These are phyloP conservation scores for Escallonia rubra DNA, from an alignment of 129 eudicot genomes.

Conservation along the genomic window DNA sequence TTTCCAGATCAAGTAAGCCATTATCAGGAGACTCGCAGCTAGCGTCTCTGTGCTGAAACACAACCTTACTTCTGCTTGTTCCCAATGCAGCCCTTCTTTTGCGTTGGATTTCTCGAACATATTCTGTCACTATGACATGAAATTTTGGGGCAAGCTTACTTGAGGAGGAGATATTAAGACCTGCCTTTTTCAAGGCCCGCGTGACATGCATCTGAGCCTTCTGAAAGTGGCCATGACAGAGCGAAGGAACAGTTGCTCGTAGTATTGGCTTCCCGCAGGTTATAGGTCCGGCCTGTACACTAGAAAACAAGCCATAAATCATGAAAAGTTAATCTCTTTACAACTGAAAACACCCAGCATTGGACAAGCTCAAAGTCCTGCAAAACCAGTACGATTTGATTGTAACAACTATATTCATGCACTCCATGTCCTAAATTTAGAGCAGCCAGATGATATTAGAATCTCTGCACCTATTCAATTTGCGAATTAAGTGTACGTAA, in stretches of 20 bases:
- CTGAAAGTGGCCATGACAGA: slow-evolving; percentile 36
- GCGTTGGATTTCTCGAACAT: slow-evolving; percentile 46
- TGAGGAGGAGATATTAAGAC: slow-evolving; percentile 32
- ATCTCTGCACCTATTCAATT: no score
- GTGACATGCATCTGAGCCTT: slow-evolving; percentile 44
- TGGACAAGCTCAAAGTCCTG: no score
- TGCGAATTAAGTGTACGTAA: no score
- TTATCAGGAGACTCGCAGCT: slow-evolving; percentile 12
- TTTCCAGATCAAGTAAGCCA: background rate
- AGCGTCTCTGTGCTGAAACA: slow-evolving; percentile 30
- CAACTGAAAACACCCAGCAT: no score
- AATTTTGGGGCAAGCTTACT: slow-evolving; percentile 40
- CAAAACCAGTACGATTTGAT: no score
- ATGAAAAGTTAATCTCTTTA: no score
- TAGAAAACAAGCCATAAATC: background rate
- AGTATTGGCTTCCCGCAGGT: slow-evolving; percentile 54
- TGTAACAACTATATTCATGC: no score
- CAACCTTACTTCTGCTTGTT: slow-evolving; percentile 21
- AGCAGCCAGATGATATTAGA: no score
- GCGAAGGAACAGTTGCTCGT: slow-evolving; percentile 40
- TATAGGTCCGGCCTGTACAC: slow-evolving; percentile 38
- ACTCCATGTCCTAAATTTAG: no score
- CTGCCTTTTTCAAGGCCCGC: slow-evolving; percentile 53
- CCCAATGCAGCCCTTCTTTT: slow-evolving; percentile 34
- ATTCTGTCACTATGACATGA: slow-evolving; percentile 47